Evolutionary conservation across 2,329 filamentous ascomycete genomes (phyloP), one percentile per base, ranked within the genome.

Genomic region (Daldinia eschscholtzii): DNA sequence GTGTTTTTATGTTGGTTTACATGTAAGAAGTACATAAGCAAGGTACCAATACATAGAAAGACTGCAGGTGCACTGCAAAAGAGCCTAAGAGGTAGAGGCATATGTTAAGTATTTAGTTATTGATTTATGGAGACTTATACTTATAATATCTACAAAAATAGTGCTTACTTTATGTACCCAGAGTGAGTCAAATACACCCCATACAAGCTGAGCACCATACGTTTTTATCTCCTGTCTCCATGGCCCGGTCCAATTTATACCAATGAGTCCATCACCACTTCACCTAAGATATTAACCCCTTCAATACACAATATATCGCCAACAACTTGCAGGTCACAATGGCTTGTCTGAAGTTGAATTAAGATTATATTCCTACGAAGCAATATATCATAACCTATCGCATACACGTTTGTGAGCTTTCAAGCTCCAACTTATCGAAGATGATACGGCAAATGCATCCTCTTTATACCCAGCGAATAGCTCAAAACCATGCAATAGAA

Each of bases 371-470:
- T 50, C n/a, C 18, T 37, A 56, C 12, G 15, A 64, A 56, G 50
- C 26, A 46, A 39, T 20, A 56, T 30, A 39, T 4, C 7, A 57
- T n/a, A 48, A 50, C 50, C 53, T 59, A 61, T 28, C 30, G 4
- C 61, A 55, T 33, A 69, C 61, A 56, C 52, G 62, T 68, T 62
- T 67, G 33, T 50, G 52, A 67, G 67, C 70, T 70, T 53, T 53
- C 30, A 52, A 62, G 72, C 67, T 71, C 64, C 65, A 68, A 75
- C 74, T 65, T 76, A 76, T 64, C 67, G 57, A 83, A 82, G 74
- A 83, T 83, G 81, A 81, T 81, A 76, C 70, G 76, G 71, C 80
- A 74, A 80, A 81, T 79, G 80, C 74, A 76, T 50, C 63, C 46
- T 64, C 64, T 73, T 52, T 71, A 72, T 68, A 70, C 68, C 65